A percentile compares a stretch with the other conserved stretches of the same genome.
Evolutionary conservation across 1,284 basidiomycete species (phyloP).

Genomic region (Peniophora sp.): DNA sequence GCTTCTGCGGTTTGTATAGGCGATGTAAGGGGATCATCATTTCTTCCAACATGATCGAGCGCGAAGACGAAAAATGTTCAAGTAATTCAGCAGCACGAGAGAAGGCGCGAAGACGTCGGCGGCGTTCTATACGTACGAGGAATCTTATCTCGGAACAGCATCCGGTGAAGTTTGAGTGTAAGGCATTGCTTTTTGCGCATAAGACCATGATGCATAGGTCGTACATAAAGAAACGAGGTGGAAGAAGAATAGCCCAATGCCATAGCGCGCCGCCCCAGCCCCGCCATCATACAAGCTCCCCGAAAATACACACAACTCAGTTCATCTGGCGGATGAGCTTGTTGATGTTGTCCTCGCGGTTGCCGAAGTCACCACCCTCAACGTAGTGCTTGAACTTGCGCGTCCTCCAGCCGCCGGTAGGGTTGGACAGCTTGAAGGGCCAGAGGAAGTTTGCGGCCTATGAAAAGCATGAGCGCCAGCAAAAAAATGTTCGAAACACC

Average conservation of each 20-base stretch:
- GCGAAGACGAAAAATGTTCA: too few relatives aligned
- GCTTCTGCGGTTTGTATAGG: too few relatives aligned
- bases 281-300: background rate
- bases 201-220: background rate
- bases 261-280: background rate
- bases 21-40: too few relatives aligned
- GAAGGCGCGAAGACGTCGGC: too few relatives aligned
- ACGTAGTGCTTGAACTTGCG: conserved; percentile 96
- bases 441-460: conserved; percentile 94
- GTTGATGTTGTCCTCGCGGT: conserved; percentile 96
- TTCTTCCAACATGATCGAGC: too few relatives aligned
- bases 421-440: conserved; percentile 99
- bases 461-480: conserved; percentile 5
- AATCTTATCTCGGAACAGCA: too few relatives aligned
- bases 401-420: conserved; percentile 94
- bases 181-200: background rate
- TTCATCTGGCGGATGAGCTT: conserved; percentile 97
- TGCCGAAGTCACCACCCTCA: conserved; percentile 93
- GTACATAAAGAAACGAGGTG: background rate
- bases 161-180: too few relatives aligned
- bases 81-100: too few relatives aligned
- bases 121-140: too few relatives aligned
- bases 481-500: background rate
- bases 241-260: background rate
- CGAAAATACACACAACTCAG: conserved; percentile 30